A percentile compares a stretch with the other conserved stretches of the same genome.
Conservation (phyloP, 306 rosid species). For the Pterocarpus macrocarpus region DNA sequence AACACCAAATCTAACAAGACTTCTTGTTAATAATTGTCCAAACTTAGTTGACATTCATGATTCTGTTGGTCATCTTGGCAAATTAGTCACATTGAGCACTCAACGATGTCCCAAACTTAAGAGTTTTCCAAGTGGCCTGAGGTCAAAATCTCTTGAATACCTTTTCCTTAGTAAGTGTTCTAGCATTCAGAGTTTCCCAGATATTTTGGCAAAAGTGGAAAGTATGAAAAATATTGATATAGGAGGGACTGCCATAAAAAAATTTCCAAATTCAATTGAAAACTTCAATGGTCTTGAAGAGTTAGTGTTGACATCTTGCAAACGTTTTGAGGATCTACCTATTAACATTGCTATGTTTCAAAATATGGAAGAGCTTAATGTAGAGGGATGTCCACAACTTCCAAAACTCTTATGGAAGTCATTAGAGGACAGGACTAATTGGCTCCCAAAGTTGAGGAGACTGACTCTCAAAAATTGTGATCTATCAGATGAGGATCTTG, state of each 20-base stretch:
- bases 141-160: conserved; percentile 36
- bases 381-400: conserved; percentile 41
- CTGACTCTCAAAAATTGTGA: conserved; percentile 42
- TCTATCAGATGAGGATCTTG: conserved; percentile 44
- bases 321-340: conserved; percentile 41
- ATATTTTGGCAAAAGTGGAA: conserved; percentile 39
- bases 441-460: conserved; percentile 38
- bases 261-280: conserved; percentile 40
- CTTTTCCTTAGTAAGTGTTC: conserved; percentile 16
- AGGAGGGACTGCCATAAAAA: conserved; percentile 44
- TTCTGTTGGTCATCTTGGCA: conserved; percentile 46
- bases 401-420: conserved; percentile 28
- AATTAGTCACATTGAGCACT: conserved; percentile 27
- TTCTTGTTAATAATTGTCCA: neutral
- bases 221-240: conserved; percentile 36
- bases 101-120: conserved; percentile 17
- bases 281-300: conserved; percentile 38
- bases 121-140: conserved; percentile 33
- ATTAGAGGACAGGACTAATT: neutral
- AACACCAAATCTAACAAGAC: conserved; percentile 36
- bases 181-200: conserved; percentile 39
- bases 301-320: conserved; percentile 35
- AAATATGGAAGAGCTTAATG: conserved; percentile 24
- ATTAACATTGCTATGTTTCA: conserved; percentile 31
- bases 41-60: conserved; percentile 47